phyloP scores from a whole-genome alignment of 106 monocot genomes.

The Gastrodia elata region DNA sequence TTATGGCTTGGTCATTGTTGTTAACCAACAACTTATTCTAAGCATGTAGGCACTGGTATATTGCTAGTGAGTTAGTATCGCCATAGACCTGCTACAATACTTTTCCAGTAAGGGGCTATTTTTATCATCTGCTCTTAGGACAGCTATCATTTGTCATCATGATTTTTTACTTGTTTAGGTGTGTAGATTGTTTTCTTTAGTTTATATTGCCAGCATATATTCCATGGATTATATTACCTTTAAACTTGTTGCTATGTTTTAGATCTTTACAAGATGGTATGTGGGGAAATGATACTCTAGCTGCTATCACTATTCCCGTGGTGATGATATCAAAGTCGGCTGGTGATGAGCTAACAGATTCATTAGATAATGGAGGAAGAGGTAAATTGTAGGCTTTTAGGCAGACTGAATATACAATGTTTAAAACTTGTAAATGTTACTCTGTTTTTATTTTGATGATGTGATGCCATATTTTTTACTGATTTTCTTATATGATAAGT shows the following conservation, averaged over 20 bases:
- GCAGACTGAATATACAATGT: background rate
- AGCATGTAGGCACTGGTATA: background rate
- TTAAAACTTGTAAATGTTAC: background rate
- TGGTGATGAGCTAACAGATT: slow-evolving; percentile 44
- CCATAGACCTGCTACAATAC: background rate
- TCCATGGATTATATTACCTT: background rate
- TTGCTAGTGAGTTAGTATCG: background rate
- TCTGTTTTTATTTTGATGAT: background rate
- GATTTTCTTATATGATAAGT: background rate
- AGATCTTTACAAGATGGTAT: slow-evolving; percentile 99
- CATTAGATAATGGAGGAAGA: slow-evolving; percentile 36
- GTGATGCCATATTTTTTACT: background rate
- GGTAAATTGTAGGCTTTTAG: slow-evolving; percentile 29
- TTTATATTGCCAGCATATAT: background rate
- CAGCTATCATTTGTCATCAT: background rate
- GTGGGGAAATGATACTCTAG: slow-evolving; percentile 78
- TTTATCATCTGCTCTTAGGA: background rate
- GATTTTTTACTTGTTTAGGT: background rate
- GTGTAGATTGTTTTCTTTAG: background rate
- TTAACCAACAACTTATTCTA: background rate
- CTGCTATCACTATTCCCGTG: slow-evolving; percentile 79
- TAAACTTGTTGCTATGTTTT: slow-evolving; percentile 11
- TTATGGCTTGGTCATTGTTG: background rate
- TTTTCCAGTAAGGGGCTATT: background rate
- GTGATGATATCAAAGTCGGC: slow-evolving; percentile 88